Base-by-base conservation (phyloP, 305 asterid species). In the Solanum hybrid region DNA sequence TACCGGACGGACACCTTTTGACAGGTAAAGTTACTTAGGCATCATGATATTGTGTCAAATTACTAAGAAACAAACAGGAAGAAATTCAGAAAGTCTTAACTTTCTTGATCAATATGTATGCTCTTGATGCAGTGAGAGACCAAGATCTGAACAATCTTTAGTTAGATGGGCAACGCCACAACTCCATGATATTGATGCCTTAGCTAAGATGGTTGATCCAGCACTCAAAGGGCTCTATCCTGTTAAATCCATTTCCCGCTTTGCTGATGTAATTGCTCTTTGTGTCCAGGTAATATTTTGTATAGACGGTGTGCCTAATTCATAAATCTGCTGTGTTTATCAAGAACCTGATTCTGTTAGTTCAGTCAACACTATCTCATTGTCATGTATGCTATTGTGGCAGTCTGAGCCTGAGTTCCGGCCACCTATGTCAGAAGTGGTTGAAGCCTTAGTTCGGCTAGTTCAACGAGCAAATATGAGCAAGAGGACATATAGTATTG, bases 391-490 rank as follows among this genome's bases (percentile, higher is more conserved):
- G 64, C 60, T 90, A 32, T 45, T 75, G 38, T 51, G 91, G 88
- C 95, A 95, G 96, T 91, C 95, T 78, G 97, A 95, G 93, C 98
- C 97, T 4, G 98, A 95, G 95, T 95, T 94, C 92, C 93, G 97
- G 91, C 98, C 98, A 32, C 96, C 97, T 15, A 94, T 95, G 94
- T 95, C 97, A 42, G 98, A 95, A 87, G 98, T 95, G 92, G 98
- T 95, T 64, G 94, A 95, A 88, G 98, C 97, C 26, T 90, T 95
- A 92, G 98, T 95, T 69, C 96, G 97, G 2, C 78, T 95, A 87
- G 98, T 95, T 89, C 98, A 95, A 88, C 95, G 98, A 51, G 98
- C 98, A 56, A 95, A 95, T 89, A 94, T 95, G 98, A 95, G 98
- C 95, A 95, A 93, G 97, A 92, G 97, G 84, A 95, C 98, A 4